A percentile compares a stretch with the other conserved stretches of the same genome.
These are phyloP conservation scores for Truncatella angustata DNA, from an alignment of 2,329 filamentous ascomycete species.

Conservation along the genomic window DNA sequence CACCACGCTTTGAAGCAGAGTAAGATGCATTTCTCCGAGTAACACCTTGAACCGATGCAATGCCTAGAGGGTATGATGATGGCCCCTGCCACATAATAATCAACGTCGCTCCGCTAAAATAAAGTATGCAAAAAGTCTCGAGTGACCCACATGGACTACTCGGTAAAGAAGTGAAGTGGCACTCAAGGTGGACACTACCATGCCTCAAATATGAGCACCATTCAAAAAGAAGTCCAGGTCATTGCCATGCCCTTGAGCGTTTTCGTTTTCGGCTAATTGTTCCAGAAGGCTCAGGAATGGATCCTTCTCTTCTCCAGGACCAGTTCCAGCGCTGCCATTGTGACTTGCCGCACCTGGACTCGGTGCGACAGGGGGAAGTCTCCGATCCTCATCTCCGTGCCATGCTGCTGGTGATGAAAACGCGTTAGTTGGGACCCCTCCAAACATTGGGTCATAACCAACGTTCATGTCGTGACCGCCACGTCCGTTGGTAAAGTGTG, in stretches of 20 bases:
- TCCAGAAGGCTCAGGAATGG: slow-evolving; percentile 78
- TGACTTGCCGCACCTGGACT: slow-evolving; percentile 50
- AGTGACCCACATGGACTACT: not conserved
- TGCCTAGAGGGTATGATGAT: not conserved
- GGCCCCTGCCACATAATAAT: not conserved
- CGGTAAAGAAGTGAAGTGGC: slow-evolving; percentile 5
- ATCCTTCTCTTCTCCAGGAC: slow-evolving; percentile 66
- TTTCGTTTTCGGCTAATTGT: slow-evolving; percentile 80
- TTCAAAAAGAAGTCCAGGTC: slow-evolving; percentile 77
- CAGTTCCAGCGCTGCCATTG: slow-evolving; percentile 47
- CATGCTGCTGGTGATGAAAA: slow-evolving; percentile 52
- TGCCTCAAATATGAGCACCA: slow-evolving; percentile 24
- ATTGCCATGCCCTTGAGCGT: slow-evolving; percentile 63
- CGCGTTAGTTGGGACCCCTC: slow-evolving; percentile 50
- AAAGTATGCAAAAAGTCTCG: slow-evolving; percentile 2
- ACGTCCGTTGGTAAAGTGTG: slow-evolving; percentile 3
- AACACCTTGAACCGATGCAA: slow-evolving; percentile 4
- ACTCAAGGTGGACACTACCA: not conserved
- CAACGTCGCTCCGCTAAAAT: slow-evolving; percentile 6
- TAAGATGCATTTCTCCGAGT: not conserved
- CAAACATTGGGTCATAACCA: slow-evolving; percentile 61
- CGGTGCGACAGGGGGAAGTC: slow-evolving; percentile 32
- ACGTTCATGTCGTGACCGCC: slow-evolving; percentile 26
- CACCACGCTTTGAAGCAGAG: not conserved
- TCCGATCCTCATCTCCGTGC: slow-evolving; percentile 42